phyloP scores from a whole-genome alignment of 805 yeast species.

The Metschnikowia baotianmanensis region DNA sequence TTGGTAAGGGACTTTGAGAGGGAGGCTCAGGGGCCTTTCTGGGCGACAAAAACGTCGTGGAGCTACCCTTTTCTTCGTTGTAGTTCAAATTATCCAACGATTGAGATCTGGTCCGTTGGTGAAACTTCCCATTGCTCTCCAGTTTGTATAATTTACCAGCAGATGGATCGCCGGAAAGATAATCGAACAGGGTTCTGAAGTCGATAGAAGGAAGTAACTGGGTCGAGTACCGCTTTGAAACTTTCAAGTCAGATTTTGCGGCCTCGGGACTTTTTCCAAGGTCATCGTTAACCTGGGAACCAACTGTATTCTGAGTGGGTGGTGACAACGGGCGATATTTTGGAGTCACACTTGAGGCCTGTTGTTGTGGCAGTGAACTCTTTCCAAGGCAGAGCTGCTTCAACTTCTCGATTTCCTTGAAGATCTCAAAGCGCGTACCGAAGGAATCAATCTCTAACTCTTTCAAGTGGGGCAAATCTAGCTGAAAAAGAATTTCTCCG shows the following conservation, averaged over 20 bases:
- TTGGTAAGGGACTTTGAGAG: slow-evolving; percentile 26
- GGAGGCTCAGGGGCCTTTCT: slow-evolving; percentile 75
- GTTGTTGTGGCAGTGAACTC: slow-evolving; percentile 4
- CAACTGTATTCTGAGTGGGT: slow-evolving; percentile 22
- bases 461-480: slow-evolving; percentile 82
- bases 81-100: slow-evolving; percentile 42
- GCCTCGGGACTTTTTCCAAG: slow-evolving; percentile 1
- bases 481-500: slow-evolving; percentile 79
- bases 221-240: slow-evolving; percentile 15
- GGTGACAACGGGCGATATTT: not conserved
- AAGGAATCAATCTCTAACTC: slow-evolving; percentile 90
- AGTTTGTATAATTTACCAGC: not conserved
- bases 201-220: slow-evolving; percentile 45
- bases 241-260: slow-evolving; percentile 1
- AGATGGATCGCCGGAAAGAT: not conserved
- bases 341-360: not conserved
- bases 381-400: slow-evolving; percentile 24
- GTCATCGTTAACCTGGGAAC: slow-evolving; percentile 5
- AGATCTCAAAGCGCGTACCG: slow-evolving; percentile 92
- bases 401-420: slow-evolving; percentile 80
- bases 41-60: slow-evolving; percentile 54
- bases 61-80: slow-evolving; percentile 12
- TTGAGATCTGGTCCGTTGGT: slow-evolving; percentile 49
- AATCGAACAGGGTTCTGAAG: slow-evolving; percentile 8
- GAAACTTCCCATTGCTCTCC: slow-evolving; percentile 18